Percentiles rank a stretch among this genome's conserved stretches.
These are phyloP conservation scores for Anthracocystis panici-leucophaei DNA, from an alignment of 1,284 basidiomycete genomes.

Conservation along the genomic window DNA sequence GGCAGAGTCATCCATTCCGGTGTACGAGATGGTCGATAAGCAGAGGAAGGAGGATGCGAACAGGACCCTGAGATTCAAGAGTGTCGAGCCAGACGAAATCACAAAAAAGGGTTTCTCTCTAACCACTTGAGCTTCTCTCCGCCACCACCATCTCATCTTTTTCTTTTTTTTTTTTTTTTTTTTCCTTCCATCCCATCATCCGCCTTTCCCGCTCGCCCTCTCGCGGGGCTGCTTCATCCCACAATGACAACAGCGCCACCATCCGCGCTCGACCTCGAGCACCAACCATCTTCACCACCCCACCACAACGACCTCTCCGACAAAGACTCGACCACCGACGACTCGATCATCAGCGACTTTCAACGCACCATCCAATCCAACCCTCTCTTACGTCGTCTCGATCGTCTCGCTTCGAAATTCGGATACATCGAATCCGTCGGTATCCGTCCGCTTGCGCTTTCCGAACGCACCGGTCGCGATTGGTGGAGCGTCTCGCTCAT, in stretches of 20 bases:
- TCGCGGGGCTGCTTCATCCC: no score
- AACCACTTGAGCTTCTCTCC: no score
- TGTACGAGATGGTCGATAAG: no score
- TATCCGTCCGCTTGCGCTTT: constrained; percentile 49
- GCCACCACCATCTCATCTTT: neutral
- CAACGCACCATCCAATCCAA: constrained; percentile 30
- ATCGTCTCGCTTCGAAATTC: constrained; percentile 31
- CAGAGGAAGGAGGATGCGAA: no score
- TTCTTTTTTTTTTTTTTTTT: neutral
- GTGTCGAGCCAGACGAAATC: no score
- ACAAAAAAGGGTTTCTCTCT: no score
- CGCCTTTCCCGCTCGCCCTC: no score
- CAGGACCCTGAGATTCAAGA: no score
- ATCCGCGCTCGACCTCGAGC: constrained; percentile 35
- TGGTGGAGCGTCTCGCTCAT: constrained; percentile 71
- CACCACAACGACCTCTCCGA: constrained; percentile 13
- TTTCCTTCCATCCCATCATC: neutral
- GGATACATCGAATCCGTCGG: constrained; percentile 48
- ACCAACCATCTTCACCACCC: constrained; percentile 1
- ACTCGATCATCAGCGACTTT: constrained; percentile 36
- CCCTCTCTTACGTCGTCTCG: constrained; percentile 24
- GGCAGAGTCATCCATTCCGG: no score
- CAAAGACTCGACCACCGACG: constrained; percentile 17
- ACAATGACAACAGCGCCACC: constrained; percentile 12
- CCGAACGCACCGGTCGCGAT: constrained; percentile 61